Percentiles rank a stretch among this genome's conserved stretches.
Evolutionary conservation across 768 basidiomycete genomes (phyloP).

Genomic region (Amanita molliuscula): DNA sequence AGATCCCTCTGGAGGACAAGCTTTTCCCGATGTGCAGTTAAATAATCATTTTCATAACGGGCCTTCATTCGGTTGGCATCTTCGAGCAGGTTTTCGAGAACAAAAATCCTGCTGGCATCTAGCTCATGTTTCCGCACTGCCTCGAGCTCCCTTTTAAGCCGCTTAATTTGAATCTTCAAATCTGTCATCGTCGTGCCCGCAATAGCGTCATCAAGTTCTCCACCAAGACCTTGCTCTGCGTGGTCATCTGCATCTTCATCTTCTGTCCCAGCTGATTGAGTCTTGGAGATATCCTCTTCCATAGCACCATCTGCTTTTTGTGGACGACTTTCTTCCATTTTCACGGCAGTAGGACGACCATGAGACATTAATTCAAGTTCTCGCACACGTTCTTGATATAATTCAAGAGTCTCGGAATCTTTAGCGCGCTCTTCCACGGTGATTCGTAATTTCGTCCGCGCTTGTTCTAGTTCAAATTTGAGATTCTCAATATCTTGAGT

Average conservation of each 20-base stretch:
- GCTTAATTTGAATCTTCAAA: constrained; percentile 79
- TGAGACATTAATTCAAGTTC: constrained; percentile 74
- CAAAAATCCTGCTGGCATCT: constrained; percentile 66
- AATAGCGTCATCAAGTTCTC: constrained; percentile 83
- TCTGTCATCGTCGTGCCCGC: constrained; percentile 84
- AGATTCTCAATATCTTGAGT: constrained; percentile 65
- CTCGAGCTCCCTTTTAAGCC: constrained; percentile 73
- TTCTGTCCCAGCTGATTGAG: constrained; percentile 14
- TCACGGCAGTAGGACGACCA: constrained; percentile 22
- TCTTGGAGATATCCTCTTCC: constrained; percentile 9
- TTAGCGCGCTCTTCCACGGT: constrained; percentile 58
- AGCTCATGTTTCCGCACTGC: constrained; percentile 63
- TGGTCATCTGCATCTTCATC: constrained; percentile 30
- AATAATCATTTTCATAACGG: constrained; percentile 81
- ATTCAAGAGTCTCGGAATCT: constrained; percentile 76
- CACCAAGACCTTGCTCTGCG: constrained; percentile 54
- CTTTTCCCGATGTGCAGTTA: constrained; percentile 75
- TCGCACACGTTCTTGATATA: constrained; percentile 84
- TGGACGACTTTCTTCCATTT: constrained; percentile 6
- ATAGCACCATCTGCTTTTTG: neutral
- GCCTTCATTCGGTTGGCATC: constrained; percentile 88
- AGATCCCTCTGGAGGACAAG: constrained; percentile 70
- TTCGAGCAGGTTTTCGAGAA: constrained; percentile 86
- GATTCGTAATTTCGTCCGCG: constrained; percentile 57
- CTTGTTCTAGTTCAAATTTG: constrained; percentile 70